These are phyloP conservation scores for Brettanomyces custersianus DNA, from an alignment of 805 yeast genomes.

Conservation along the genomic window DNA sequence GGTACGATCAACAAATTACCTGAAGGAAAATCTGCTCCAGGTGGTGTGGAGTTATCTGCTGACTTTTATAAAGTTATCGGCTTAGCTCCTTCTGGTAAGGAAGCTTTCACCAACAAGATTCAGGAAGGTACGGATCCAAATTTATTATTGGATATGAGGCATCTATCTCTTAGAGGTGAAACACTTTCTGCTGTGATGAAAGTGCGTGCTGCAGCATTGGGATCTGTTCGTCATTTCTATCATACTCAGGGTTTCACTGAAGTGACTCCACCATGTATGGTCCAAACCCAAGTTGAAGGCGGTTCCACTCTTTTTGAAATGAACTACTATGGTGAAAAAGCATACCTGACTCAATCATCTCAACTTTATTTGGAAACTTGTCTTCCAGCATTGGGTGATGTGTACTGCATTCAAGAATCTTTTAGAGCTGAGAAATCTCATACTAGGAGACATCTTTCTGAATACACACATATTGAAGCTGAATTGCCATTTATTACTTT, in stretches of 20 bases:
- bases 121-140: conserved; percentile 94
- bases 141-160: conserved; percentile 87
- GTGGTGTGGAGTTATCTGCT: conserved; percentile 87
- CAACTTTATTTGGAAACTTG: conserved; percentile 95
- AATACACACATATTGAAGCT: conserved; percentile 94
- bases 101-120: conserved; percentile 87
- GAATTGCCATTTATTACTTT: conserved; percentile 84
- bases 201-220: conserved; percentile 77
- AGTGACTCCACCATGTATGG: conserved; percentile 99
- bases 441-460: conserved; percentile 95
- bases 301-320: conserved; percentile 92
- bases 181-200: conserved; percentile 86
- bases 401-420: conserved; percentile 94
- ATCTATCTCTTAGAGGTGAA: conserved; percentile 94
- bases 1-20: conserved; percentile 82
- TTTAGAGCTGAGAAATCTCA: conserved; percentile 99
- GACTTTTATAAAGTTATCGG: conserved; percentile 88
- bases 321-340: conserved; percentile 95
- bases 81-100: conserved; percentile 94
- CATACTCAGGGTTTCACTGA: conserved; percentile 69
- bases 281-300: conserved; percentile 98
- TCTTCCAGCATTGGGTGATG: conserved; percentile 94
- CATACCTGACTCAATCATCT: conserved; percentile 92
- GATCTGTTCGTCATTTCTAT: conserved; percentile 68
- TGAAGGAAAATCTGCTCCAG: conserved; percentile 95